Conservation (phyloP, 805 yeast species). For the Candida cerambycidarum region DNA sequence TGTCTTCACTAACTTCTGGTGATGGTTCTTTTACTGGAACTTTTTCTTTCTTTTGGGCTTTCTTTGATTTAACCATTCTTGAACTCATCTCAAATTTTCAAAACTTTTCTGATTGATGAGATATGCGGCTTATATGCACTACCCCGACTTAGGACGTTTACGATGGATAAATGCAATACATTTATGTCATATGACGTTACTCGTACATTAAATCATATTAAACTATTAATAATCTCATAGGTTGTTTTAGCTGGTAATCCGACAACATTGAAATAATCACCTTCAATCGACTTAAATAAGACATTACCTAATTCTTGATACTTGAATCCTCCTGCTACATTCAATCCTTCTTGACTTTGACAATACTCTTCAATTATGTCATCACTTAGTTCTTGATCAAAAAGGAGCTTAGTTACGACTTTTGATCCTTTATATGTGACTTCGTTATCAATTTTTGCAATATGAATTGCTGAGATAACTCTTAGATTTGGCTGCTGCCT, state of each 20-base stretch:
- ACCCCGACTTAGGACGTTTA: too few relatives aligned
- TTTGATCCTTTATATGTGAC: conserved; percentile 10
- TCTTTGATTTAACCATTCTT: conserved; percentile 16
- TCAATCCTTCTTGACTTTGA: conserved; percentile 66
- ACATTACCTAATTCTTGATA: conserved; percentile 74
- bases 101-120: conserved; percentile 7
- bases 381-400: conserved; percentile 45
- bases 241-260: conserved; percentile 77
- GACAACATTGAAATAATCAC: conserved; percentile 84
- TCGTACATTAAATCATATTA: too few relatives aligned
- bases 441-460: conserved; percentile 19
- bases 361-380: conserved; percentile 64
- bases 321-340: conserved; percentile 92
- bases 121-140: conserved; percentile 1
- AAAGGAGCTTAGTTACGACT: conserved; percentile 47
- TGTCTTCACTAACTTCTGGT: conserved; percentile 11
- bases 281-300: conserved; percentile 61
- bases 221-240: conserved; percentile 44
- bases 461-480: conserved; percentile 36
- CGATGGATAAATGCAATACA: too few relatives aligned
- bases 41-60: neutral
- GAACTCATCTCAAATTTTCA: conserved; percentile 13
- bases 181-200: too few relatives aligned
- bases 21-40: conserved; percentile 1
- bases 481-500: conserved; percentile 18